Evolutionary conservation across 225 moss, liverwort and hornwort species (phyloP), one percentile per base, ranked within the genome.

Genomic region (Climacium dendroides): DNA sequence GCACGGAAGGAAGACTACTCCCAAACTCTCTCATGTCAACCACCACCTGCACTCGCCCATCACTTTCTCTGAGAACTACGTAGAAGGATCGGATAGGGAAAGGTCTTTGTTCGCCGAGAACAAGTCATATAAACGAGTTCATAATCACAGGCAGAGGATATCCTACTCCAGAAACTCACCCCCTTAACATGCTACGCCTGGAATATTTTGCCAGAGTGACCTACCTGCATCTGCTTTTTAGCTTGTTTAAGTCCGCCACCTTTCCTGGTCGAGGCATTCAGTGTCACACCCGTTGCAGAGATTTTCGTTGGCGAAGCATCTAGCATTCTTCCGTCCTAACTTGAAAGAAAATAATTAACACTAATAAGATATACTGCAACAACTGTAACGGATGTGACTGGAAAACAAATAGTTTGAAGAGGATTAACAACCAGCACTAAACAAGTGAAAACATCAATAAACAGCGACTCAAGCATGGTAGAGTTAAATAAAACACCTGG

Each of bases 1-100:
- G 94, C 66, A 99, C 99, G 85, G 94, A 95, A 43, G 99, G 99
- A 82, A 99, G 94, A 89, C 95, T 99, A 79, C 99, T 99, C 80
- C 96, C 96, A 87, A 99, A 99, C 92, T 99, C 99, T 83, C 99
- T 90, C 99, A 99, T 99, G 90, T 99, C 99, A 80, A 99, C 99
- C 91, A 99, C 96, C 78, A 99, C 96, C 99, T 99, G 96, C 91
- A 92, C 71, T 74, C 79, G 72, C 55, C 79, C 88, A 78, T 77
- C 48, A 83, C 66, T 57, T 82, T 43, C 85, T 65, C 74, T 85
- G 23, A 87, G 85, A 86, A 66, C 55, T 17, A 34, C 57, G 57
- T 35, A 55, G 10, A 63, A 41, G 45, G 74, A 85, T 50, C 32
- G 62, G 50, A 80, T 65, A 84, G 26, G 35, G 72, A 25, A 53